Evolutionary conservation across 345 rosid genomes (phyloP).

Genomic region (Salix koriyanagi): DNA sequence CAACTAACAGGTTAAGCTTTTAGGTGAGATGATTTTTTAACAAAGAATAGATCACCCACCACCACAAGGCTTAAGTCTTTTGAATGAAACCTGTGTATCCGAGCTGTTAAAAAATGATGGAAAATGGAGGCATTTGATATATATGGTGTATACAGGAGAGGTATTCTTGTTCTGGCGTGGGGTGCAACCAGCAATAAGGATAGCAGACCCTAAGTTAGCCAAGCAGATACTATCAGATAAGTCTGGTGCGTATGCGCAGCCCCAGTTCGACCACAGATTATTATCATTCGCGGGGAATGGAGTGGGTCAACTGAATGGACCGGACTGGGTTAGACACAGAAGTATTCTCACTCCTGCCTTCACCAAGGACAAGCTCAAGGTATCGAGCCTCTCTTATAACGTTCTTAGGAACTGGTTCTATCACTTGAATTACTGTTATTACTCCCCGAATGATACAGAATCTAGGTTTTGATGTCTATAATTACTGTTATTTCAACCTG

Average conservation of each 20-base stretch:
- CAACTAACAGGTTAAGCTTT: too few relatives aligned
- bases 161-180: constrained; percentile 76
- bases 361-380: constrained; percentile 87
- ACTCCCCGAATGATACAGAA: too few relatives aligned
- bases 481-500: not conserved
- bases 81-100: too few relatives aligned
- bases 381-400: constrained; percentile 2
- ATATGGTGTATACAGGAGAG: constrained; percentile 42
- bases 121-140: not conserved
- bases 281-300: constrained; percentile 72
- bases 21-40: too few relatives aligned
- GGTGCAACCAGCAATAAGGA: constrained; percentile 58
- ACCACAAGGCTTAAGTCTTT: too few relatives aligned
- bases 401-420: too few relatives aligned
- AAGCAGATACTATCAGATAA: constrained; percentile 69
- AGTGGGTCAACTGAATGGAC: constrained; percentile 57
- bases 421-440: too few relatives aligned
- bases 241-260: constrained; percentile 60
- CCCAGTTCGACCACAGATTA: constrained; percentile 46
- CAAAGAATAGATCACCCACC: too few relatives aligned
- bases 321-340: constrained; percentile 65
- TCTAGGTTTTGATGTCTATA: too few relatives aligned
- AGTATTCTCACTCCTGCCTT: constrained; percentile 75
- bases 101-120: too few relatives aligned
- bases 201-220: constrained; percentile 74